These are phyloP conservation scores for Trichoderma gracile DNA, from an alignment of 2,329 filamentous ascomycete species.

Conservation along the genomic window DNA sequence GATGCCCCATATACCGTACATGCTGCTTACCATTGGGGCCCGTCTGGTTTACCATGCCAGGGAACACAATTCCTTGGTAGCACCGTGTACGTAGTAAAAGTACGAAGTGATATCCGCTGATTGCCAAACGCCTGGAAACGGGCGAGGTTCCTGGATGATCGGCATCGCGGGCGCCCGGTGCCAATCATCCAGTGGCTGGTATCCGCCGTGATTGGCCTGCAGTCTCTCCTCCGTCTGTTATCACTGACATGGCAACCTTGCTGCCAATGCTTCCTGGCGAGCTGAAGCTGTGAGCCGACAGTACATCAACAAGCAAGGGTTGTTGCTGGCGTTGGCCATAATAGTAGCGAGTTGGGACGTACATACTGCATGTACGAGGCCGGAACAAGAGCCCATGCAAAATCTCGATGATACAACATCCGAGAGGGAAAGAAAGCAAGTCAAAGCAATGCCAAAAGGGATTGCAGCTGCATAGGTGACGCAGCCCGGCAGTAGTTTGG, in stretches of 20 bases:
- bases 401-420: neutral
- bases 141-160: conserved; percentile 24
- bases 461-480: conserved; percentile 11
- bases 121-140: neutral
- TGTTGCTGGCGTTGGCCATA: neutral
- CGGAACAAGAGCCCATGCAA: neutral
- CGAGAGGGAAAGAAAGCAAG: neutral
- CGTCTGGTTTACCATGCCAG: neutral
- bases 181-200: conserved; percentile 8
- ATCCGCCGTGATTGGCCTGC: conserved; percentile 5
- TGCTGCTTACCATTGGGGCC: neutral
- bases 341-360: neutral
- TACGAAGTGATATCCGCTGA: too few relatives aligned
- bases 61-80: neutral
- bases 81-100: neutral
- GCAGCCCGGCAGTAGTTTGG: conserved; percentile 22
- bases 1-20: neutral
- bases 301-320: neutral
- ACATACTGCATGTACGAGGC: neutral
- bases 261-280: conserved; percentile 15
- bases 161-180: conserved; percentile 10
- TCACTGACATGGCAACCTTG: neutral
- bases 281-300: conserved; percentile 14
- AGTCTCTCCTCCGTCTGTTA: neutral
- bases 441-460: neutral